Base-by-base conservation (phyloP, 306 rosid species). In the Vigna mungo region DNA sequence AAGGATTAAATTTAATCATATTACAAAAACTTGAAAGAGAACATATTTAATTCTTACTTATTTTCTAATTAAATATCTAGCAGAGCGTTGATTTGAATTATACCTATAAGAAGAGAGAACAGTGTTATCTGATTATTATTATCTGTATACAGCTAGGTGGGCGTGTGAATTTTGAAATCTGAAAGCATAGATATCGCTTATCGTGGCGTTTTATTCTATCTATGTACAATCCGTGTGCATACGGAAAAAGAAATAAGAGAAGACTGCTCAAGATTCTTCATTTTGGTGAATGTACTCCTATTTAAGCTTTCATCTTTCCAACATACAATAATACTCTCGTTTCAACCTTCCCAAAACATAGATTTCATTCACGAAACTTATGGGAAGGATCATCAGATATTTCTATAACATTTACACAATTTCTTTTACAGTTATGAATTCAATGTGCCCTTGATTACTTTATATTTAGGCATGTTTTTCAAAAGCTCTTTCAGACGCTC, bases 141-240 rank as follows among this genome's bases (percentile, higher is more conserved):
- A 18, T 55, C 67, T 61, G 82, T 51, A 37, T 71, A 71, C 78
- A 72, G 74, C 74, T 63, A 63, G 68, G 74, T 72, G 68, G 32
- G 49, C 61, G 72, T 43, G 65, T 25, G 65, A 27, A 36, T 34
- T 55, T 82, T 49, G 70, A 53, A 71, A 76, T 53, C 36, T 17
- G 65, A 77, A 74, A 74, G 64, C 56, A 79, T 60, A 44, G 12
- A 44, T 2, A 72, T 78, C 71, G 72, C 67, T 56, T 66, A 23
- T 58, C 44, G 18, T 72, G 80, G 72, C 86, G 76, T 62, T 78
- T 83, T 72, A 78, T 83, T 78, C 86, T 78, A 78, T 73, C 86
- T 18, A 72, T 72, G 82, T 77, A 77, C 72, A 72, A 32, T 77
- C 60, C 67, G 52, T 60, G 84, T 74, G 68, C 17, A 62, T 34